These are phyloP conservation scores for Lasiosphaeriaceae sp. DNA, from an alignment of 495 filamentous ascomycete genomes.

Conservation along the genomic window DNA sequence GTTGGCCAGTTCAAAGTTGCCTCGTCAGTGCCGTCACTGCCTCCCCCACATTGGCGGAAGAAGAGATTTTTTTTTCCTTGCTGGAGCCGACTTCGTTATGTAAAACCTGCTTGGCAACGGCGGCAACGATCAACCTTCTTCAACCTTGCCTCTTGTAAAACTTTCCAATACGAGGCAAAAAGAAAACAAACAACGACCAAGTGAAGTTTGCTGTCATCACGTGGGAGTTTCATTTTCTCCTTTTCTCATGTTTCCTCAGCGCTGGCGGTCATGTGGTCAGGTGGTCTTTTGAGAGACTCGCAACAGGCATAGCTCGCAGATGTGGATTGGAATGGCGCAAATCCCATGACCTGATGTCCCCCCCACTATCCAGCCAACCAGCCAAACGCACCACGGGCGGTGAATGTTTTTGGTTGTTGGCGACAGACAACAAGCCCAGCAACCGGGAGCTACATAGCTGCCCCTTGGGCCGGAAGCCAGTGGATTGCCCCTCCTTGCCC, in stretches of 20 bases:
- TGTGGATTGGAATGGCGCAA: not conserved
- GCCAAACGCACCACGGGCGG: too few relatives aligned
- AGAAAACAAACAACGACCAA: not conserved
- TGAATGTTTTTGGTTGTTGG: not conserved
- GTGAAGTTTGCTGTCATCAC: not conserved
- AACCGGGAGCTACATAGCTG: too few relatives aligned
- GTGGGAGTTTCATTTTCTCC: not conserved
- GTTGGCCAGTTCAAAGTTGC: not conserved
- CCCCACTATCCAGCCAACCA: not conserved
- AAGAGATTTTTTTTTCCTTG: not conserved
- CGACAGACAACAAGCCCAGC: too few relatives aligned
- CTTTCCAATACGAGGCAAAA: not conserved
- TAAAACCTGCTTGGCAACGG: not conserved
- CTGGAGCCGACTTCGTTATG: conserved; percentile 5
- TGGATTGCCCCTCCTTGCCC: not conserved
- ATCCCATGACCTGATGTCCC: not conserved
- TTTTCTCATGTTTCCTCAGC: not conserved
- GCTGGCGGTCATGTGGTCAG: not conserved
- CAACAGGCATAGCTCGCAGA: not conserved
- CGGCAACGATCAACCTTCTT: not conserved
- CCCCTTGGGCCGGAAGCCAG: too few relatives aligned
- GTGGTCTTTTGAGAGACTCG: not conserved
- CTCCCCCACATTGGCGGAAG: conserved; percentile 3
- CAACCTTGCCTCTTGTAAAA: not conserved
- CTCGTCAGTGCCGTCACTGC: not conserved